Percentiles rank a stretch among this genome's conserved stretches.
These are phyloP conservation scores for Linum usitatissimum DNA, from an alignment of 345 rosid genomes.

Conservation along the genomic window DNA sequence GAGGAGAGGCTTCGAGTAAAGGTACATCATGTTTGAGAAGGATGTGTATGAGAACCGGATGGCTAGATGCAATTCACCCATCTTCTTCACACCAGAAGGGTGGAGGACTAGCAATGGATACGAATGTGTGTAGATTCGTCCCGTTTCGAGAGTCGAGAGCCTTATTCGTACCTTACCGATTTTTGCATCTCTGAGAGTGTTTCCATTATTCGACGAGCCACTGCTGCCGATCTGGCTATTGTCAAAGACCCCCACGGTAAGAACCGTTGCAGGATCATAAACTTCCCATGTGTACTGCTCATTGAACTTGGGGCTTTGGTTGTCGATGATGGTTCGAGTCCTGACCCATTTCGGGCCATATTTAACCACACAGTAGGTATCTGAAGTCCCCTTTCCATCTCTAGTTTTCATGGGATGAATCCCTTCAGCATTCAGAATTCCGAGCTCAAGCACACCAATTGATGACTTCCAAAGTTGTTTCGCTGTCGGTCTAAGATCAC, in stretches of 20 bases:
- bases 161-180: constrained; percentile 41
- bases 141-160: constrained; percentile 29
- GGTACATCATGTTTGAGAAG: constrained; percentile 25
- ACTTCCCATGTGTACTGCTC: constrained; percentile 54
- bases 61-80: constrained; percentile 40
- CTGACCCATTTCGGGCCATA: constrained; percentile 45
- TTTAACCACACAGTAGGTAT: constrained; percentile 44
- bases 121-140: constrained; percentile 30
- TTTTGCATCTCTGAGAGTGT: constrained; percentile 20
- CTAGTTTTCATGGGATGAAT: constrained; percentile 38
- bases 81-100: constrained; percentile 33
- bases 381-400: constrained; percentile 27
- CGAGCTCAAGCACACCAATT: constrained; percentile 43
- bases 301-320: constrained; percentile 33
- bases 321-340: constrained; percentile 35
- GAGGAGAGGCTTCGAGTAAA: constrained; percentile 28
- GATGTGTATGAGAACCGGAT: constrained; percentile 28
- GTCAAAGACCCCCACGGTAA: constrained; percentile 38
- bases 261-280: constrained; percentile 40
- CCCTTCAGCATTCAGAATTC: constrained; percentile 35
- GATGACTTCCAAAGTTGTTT: constrained; percentile 28
- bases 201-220: neutral
- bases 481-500: constrained; percentile 37
- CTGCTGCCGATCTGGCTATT: constrained; percentile 23
- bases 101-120: constrained; percentile 32